A percentile compares a stretch with the other conserved stretches of the same genome.
phyloP scores from a whole-genome alignment of 2,329 filamentous ascomycete species.

The Colletotrichum tofieldiae region DNA sequence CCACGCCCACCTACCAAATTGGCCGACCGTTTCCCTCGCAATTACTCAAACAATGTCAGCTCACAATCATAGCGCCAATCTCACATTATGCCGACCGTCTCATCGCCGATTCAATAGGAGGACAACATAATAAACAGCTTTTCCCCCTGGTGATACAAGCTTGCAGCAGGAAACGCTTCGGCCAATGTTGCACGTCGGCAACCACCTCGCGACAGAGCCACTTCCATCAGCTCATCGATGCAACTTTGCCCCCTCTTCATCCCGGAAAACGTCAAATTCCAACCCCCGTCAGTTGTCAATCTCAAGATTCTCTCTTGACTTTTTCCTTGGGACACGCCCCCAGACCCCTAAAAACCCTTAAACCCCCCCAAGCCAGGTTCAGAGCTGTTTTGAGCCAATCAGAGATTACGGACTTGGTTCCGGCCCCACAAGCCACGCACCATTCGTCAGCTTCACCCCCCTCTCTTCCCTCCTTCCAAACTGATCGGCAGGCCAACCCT shows the following conservation, averaged over 20 bases:
- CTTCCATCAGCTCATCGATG: background rate
- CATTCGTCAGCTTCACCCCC: constrained; percentile 3
- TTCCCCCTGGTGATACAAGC: background rate
- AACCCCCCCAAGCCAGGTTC: constrained; percentile 2
- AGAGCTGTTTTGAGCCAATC: background rate
- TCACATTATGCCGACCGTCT: background rate
- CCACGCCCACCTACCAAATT: background rate
- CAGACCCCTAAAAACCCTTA: constrained; percentile 8
- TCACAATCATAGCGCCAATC: background rate
- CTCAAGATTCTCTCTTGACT: background rate
- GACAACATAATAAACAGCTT: background rate
- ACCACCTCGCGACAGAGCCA: background rate
- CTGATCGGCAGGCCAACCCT: constrained; percentile 22
- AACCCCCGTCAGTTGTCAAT: background rate
- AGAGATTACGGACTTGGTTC: background rate
- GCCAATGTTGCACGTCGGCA: background rate
- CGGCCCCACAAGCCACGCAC: background rate
- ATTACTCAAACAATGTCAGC: constrained; percentile 15
- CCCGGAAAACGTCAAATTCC: background rate
- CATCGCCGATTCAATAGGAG: constrained; percentile 31
- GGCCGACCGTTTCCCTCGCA: background rate
- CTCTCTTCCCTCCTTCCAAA: constrained; percentile 9
- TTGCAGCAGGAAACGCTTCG: background rate
- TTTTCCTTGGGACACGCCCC: background rate
- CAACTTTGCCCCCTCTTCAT: background rate